Base-by-base conservation (phyloP, 495 filamentous ascomycete genomes). In the Friedmanniomyces simplex region DNA sequence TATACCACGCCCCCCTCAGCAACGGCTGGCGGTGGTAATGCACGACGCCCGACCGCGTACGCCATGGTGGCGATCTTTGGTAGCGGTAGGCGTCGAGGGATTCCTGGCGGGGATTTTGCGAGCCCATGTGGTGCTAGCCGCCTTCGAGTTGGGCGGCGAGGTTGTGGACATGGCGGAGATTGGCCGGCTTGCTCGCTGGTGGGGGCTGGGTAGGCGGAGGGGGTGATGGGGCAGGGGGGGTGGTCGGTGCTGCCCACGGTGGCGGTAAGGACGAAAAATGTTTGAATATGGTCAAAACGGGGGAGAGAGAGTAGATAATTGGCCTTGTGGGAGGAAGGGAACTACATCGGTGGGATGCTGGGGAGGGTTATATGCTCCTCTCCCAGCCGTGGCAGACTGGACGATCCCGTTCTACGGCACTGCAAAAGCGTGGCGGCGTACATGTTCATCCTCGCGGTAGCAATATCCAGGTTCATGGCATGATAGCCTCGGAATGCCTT, bases 111-210 rank as follows among this genome's bases (percentile, higher is more conserved):
- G 69, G 70, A 3, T 71, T 67, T 39, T 68, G 62, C 6, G 65
- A 36, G 7, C 72, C 71, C 70, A 73, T 73, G 28, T 62, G 59
- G 16, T 54, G 47, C 70, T 72, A 74, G 42, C 73, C 63, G 0
- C 72, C 71, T 18, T 64, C 61, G 4, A 58, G 34, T 32, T 65
- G 63, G 11, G 69, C 59, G 22, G 60, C 61, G 0, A 74, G 65
- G 41, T 74, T 74, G 55, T 74, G 61, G 55, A 72, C 68, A 55
- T 73, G 72, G 0, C 72, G 64, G 14, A 74, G 37, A 50, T n/a
- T 74, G 72, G 16, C 72, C 72, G 1, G 60, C 62, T 59, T 71
- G 70, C 32, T 67, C 60, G 10, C 21, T 5, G 11, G 25, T 51
- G 22, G 51, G 55, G 18, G 39, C 4, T 5, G 39, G 39, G 14